phyloP scores from a whole-genome alignment of 2,329 filamentous ascomycete species.

The Botryotinia calthae region DNA sequence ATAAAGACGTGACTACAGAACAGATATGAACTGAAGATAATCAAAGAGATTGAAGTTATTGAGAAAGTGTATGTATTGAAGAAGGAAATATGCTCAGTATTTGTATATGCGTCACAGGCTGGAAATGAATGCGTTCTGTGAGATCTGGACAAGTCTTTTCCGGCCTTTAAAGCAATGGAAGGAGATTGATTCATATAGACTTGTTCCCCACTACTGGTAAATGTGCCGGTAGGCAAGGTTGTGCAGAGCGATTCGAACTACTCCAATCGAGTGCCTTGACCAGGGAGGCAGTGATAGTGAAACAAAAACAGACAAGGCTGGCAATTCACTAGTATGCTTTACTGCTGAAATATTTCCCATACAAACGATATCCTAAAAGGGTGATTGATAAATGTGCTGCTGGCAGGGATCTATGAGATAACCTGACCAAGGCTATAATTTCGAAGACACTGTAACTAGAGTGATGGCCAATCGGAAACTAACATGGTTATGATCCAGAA shows the following conservation, averaged over 20 bases:
- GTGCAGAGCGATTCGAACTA: constrained; percentile 9
- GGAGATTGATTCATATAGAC: constrained; percentile 17
- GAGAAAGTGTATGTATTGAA: not conserved
- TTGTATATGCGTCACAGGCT: not conserved
- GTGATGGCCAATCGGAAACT: constrained; percentile 13
- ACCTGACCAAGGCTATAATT: constrained; percentile 12
- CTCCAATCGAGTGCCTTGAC: constrained; percentile 16
- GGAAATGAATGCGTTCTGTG: constrained; percentile 1
- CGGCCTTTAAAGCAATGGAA: not conserved
- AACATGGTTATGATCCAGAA: not conserved
- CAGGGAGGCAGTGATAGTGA: constrained; percentile 11
- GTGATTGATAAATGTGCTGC: constrained; percentile 8
- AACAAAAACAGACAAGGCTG: constrained; percentile 15
- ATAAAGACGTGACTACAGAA: not conserved
- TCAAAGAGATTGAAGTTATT: not conserved
- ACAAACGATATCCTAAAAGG: not conserved
- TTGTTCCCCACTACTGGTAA: constrained; percentile 4
- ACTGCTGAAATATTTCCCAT: constrained; percentile 8
- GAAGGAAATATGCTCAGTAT: constrained; percentile 12
- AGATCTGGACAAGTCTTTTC: constrained; percentile 13
- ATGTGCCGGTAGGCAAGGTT: constrained; percentile 1
- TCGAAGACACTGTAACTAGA: constrained; percentile 10
- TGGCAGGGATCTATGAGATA: constrained; percentile 7
- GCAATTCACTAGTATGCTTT: constrained; percentile 5
- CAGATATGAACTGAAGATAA: not conserved